Base-by-base conservation (phyloP, 2,329 filamentous ascomycete species). In the Alternaria panax region DNA sequence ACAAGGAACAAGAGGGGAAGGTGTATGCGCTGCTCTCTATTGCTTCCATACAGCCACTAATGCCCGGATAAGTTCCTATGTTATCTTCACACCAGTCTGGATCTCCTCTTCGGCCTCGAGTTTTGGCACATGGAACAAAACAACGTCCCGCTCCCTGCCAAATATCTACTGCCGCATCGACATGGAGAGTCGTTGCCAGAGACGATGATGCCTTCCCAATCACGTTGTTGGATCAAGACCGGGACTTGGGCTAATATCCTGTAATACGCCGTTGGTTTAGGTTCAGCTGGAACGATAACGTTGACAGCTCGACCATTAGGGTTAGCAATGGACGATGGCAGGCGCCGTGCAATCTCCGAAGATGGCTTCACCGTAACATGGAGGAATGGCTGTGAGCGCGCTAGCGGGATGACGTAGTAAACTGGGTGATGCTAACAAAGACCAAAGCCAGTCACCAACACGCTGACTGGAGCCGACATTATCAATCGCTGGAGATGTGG, bases 311-410 rank as follows among this genome's bases (percentile, higher is more conserved):
- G 43, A 50, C 55, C 58, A 36, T 57, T 53, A 2, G 27, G 9
- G 8, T 57, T 62, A 1, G 36, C 14, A 30, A 73, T 42, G 3
- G 56, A 60, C 6, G 51, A 28, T 7, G 67, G 62, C 89, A 96
- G 86, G 20, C 81, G 82, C 25, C 82, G 84, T 48, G 90, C 88
- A 72, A 96, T 93, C 73, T 93, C 86, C 85, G 87, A 93, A 3
- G 92, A 92, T 8, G 92, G 92, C 74, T 96, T 96, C 60, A 89
- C 80, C 27, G 88, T 86, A 72, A 74, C 88, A 43, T 89, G 83
- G 68, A 89, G 88, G 78, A 96, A 96, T 1, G 92, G 90, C 91
- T 94, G n/a, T 20, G 57, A 43, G 32, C 11, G n/a, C 6, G 58
- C 62, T 54, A 63, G 59, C 27, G 36, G 36, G 42, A 12, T 22